A percentile compares a stretch with the other conserved stretches of the same genome.
Conservation (phyloP, 441 rosid genomes). For the Viola pubescens region DNA sequence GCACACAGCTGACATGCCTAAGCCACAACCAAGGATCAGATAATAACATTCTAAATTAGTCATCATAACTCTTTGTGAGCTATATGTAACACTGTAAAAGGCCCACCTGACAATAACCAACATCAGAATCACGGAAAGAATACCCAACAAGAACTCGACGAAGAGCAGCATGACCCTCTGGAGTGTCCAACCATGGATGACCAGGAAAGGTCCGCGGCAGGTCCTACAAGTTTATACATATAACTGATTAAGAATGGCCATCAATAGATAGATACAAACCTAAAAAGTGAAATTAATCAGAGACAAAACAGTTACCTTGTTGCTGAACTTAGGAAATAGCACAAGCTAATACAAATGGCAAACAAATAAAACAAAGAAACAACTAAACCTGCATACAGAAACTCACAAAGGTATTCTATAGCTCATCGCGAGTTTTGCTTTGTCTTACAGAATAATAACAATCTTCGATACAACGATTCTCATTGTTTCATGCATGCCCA, state of each 20-base stretch:
- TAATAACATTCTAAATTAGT: no score
- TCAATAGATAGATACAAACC: background rate
- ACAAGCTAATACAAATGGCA: background rate
- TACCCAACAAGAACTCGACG: slow-evolving; percentile 89
- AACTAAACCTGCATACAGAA: background rate
- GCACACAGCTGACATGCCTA: no score
- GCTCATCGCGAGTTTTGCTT: no score
- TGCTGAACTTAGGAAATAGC: background rate
- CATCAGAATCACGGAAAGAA: slow-evolving; percentile 97
- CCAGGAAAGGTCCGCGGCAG: slow-evolving; percentile 95
- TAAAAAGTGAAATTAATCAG: background rate
- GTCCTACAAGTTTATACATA: slow-evolving; percentile 46
- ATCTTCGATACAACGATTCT: no score
- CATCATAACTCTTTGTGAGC: no score
- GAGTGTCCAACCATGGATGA: slow-evolving; percentile 97
- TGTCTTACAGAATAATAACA: no score
- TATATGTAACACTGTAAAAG: background rate
- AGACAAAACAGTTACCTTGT: background rate
- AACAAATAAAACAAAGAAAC: background rate
- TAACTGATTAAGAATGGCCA: slow-evolving; percentile 4
- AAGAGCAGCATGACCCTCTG: slow-evolving; percentile 87
- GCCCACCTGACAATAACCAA: slow-evolving; percentile 95
- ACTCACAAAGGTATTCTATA: background rate
- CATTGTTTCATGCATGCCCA: no score
- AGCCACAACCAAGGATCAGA: no score